These are phyloP conservation scores for Trichoderma brevicompactum DNA, from an alignment of 2,329 filamentous ascomycete species.

Conservation along the genomic window DNA sequence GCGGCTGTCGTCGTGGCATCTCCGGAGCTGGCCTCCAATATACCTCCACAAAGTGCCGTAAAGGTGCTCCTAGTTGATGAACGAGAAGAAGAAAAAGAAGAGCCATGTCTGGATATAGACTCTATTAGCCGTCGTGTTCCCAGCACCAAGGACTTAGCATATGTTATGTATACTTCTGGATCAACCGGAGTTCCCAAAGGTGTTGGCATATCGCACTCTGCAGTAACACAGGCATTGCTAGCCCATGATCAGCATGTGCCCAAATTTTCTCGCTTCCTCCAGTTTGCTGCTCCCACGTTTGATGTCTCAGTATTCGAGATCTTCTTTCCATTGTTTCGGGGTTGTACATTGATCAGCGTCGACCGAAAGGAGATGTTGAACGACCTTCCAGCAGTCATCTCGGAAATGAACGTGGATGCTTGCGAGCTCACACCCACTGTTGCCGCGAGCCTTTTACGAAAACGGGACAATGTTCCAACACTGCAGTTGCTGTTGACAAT, in stretches of 20 bases:
- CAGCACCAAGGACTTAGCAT: conserved; percentile 63
- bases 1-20: conserved; percentile 72
- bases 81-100: conserved; percentile 27
- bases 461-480: conserved; percentile 67
- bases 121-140: conserved; percentile 31
- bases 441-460: conserved; percentile 73
- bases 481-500: conserved; percentile 80
- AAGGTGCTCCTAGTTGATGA: conserved; percentile 44
- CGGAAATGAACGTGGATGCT: conserved; percentile 71
- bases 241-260: conserved; percentile 82
- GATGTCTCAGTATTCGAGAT: conserved; percentile 96
- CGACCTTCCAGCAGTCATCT: conserved; percentile 72
- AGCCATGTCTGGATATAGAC: conserved; percentile 5
- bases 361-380: conserved; percentile 71
- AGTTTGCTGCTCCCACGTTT: conserved; percentile 91
- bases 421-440: conserved; percentile 91
- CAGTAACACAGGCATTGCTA: conserved; percentile 79
- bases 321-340: conserved; percentile 81
- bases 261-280: conserved; percentile 76
- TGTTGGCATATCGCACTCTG: conserved; percentile 77
- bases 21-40: conserved; percentile 47
- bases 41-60: conserved; percentile 43
- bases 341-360: conserved; percentile 73
- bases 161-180: conserved; percentile 92
- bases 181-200: conserved; percentile 90